A percentile compares a stretch with the other conserved stretches of the same genome.
Evolutionary conservation across 345 rosid species (phyloP).

Genomic region (Moringa oleifera): DNA sequence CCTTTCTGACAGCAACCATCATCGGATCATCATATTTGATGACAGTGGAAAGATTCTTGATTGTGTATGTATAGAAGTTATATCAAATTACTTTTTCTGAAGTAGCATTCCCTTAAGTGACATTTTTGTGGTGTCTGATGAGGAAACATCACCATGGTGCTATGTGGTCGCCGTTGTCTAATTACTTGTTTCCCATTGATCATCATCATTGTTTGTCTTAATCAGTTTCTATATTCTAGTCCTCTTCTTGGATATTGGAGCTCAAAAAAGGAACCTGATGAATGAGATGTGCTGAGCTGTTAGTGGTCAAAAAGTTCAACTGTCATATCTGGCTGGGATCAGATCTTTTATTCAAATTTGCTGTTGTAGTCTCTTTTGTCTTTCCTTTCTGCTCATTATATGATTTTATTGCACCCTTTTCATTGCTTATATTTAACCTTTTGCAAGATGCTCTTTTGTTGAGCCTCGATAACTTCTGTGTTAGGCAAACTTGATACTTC

Average conservation of each 20-base stretch:
- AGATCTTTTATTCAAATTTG: background rate
- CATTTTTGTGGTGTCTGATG: background rate
- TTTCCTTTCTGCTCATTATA: background rate
- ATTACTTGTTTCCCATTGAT: background rate
- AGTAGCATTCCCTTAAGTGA: background rate
- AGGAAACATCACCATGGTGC: background rate
- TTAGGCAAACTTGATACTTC: background rate
- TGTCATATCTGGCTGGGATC: background rate
- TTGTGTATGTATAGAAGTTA: constrained; percentile 47
- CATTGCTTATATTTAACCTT: too few species aligned
- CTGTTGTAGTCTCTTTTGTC: background rate
- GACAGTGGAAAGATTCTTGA: constrained; percentile 67
- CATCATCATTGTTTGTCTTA: background rate
- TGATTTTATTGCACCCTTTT: background rate
- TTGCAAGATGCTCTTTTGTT: background rate
- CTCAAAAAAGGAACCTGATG: background rate
- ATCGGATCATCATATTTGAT: constrained; percentile 63
- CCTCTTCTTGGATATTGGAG: background rate
- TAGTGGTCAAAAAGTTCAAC: background rate
- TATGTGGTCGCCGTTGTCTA: background rate
- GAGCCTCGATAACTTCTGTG: background rate
- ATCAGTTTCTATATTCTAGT: background rate
- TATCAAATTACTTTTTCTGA: constrained; percentile 4
- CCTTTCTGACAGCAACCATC: constrained; percentile 94
- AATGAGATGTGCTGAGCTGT: background rate